Base-by-base conservation (phyloP, 2,329 filamentous ascomycete species). In the Scorias spongiosa region DNA sequence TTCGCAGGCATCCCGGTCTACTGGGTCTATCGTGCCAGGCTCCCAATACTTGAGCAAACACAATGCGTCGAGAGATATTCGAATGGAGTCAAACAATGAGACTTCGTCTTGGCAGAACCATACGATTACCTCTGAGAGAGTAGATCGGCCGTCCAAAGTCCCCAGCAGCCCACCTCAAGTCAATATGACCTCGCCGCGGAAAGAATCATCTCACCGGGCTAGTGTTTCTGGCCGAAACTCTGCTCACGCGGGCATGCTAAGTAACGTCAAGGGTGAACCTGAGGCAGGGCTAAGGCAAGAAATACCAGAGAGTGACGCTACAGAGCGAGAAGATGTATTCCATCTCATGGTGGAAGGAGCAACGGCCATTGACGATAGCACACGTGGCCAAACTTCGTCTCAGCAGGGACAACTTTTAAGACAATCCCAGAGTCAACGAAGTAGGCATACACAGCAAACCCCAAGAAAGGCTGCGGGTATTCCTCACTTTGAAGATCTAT, bases 41-140 rank as follows among this genome's bases (percentile, higher is more conserved):
- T 63, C 60, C 10, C 60, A 63, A 41, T 55, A 60, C 30, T 48
- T 53, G 30, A 53, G 53, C n/a, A 53, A 46, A 39, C 57, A 57
- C 2, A 58, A 9, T 36, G 9, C 32, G 4, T 26, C 4, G 20
- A 3, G 20, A 26, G 20, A 26, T 26, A 26, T 26, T 4, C 20
- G 7, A 7, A 26, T 4, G 20, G 20, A 26, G 3, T 26, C 20
- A 7, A 26, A 26, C 7, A 7, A 3, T 26, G 20, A 26, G 20
- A 3, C 20, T 7, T 26, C 20, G 20, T 26, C 20, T 26, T 26
- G 20, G 20, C 20, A 3, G 20, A 26, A 26, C 20, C 20, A 26
- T 26, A 26, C 20, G 7, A 26, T 7, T 26, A 26, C 20, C 20
- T 26, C 20, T 4, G 20, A 26, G 20, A 3, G 20, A 26, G 4